Conservation (phyloP, 164 flowering plant genomes). For the Santalum album region DNA sequence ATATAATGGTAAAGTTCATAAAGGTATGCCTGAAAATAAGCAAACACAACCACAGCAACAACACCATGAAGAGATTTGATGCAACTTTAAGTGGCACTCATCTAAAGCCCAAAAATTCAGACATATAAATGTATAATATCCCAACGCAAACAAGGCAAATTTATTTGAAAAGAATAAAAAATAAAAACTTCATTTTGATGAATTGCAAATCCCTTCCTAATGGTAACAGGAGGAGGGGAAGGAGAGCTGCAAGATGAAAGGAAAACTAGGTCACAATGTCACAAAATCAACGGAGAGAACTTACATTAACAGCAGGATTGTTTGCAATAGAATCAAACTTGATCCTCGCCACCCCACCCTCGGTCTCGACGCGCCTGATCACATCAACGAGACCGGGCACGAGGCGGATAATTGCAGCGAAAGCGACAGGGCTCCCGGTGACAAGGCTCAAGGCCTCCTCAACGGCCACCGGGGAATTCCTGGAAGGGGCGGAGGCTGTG, state of each 20-base stretch:
- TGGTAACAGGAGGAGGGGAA: no score
- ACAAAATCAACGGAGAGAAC: conserved; percentile 15
- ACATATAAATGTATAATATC: no score
- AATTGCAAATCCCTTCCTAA: no score
- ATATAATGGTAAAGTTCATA: conserved; percentile 6
- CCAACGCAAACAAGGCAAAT: no score
- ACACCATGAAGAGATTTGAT: neutral
- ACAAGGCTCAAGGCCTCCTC: conserved; percentile 74
- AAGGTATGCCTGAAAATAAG: conserved; percentile 11
- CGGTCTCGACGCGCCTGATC: conserved; percentile 73
- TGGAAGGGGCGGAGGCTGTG: conserved; percentile 8
- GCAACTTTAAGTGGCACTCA: neutral
- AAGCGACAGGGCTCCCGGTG: conserved; percentile 45
- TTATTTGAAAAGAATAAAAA: no score
- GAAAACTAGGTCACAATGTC: no score
- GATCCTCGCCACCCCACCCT: conserved; percentile 63
- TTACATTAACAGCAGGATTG: conserved; percentile 57
- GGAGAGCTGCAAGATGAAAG: no score
- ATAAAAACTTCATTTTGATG: no score
- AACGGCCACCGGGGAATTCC: conserved; percentile 5
- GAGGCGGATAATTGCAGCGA: conserved; percentile 69
- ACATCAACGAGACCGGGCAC: conserved; percentile 83
- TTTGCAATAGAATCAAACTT: conserved; percentile 63
- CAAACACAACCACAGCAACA: conserved; percentile 25
- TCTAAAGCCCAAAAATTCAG: no score